phyloP scores from a whole-genome alignment of 108 stramenopile genomes.

The Schizochytrium sp. region DNA sequence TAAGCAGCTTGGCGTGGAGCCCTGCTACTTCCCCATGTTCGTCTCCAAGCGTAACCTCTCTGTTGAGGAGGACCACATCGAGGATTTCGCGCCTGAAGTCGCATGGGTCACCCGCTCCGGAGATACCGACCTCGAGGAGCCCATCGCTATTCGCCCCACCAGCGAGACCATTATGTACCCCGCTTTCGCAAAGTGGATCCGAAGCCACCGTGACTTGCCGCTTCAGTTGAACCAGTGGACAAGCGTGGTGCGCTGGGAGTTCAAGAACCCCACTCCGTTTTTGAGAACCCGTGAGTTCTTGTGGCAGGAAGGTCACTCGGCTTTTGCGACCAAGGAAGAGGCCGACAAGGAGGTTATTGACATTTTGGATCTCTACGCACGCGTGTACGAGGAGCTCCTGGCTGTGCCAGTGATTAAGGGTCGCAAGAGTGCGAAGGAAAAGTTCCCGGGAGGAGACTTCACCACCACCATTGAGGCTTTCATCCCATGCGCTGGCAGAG shows the following conservation, averaged over 20 bases:
- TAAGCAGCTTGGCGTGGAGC: constrained; percentile 85
- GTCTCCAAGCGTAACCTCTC: constrained; percentile 91
- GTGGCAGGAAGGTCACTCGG: constrained; percentile 99
- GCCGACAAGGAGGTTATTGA: constrained; percentile 94
- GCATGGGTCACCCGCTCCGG: constrained; percentile 69
- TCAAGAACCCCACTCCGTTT: constrained; percentile 98
- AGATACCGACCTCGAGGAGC: constrained; percentile 89
- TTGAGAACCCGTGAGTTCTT: constrained; percentile 95
- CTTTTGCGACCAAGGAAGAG: constrained; percentile 94
- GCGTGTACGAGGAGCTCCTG: constrained; percentile 97
- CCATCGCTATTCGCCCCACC: constrained; percentile 97
- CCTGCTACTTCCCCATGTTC: constrained; percentile 98
- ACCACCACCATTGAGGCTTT: constrained; percentile 99
- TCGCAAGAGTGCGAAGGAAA: constrained; percentile 96
- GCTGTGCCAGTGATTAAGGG: constrained; percentile 98
- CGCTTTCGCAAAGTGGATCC: constrained; percentile 95
- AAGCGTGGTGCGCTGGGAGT: constrained; percentile 99
- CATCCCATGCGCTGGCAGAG: constrained; percentile 94
- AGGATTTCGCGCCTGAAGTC: constrained; percentile 96
- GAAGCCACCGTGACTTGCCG: constrained; percentile 87
- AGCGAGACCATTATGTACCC: constrained; percentile 99
- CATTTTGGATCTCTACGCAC: constrained; percentile 92
- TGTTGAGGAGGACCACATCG: constrained; percentile 98
- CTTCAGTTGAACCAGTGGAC: constrained; percentile 99
- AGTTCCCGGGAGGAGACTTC: constrained; percentile 95